Evolutionary conservation across 805 yeast genomes (phyloP).

Genomic region (Saccharomyces paradoxus): DNA sequence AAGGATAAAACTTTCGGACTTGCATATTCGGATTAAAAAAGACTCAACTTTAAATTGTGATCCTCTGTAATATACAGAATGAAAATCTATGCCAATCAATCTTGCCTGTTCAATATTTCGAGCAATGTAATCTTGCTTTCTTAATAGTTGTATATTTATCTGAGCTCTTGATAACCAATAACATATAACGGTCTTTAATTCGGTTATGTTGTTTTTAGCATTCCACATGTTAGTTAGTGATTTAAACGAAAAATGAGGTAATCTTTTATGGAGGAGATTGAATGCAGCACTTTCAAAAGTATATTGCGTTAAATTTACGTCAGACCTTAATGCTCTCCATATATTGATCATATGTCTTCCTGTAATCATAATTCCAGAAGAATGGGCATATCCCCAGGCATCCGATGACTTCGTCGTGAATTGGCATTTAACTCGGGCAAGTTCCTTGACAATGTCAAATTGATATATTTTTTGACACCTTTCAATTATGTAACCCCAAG

Average conservation of each 20-base stretch:
- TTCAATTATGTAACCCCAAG: slow-evolving; percentile 88
- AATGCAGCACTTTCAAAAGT: slow-evolving; percentile 69
- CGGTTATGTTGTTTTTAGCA: slow-evolving; percentile 15
- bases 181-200: slow-evolving; percentile 40
- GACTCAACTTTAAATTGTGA: slow-evolving; percentile 94
- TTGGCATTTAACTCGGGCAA: slow-evolving; percentile 51
- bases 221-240: slow-evolving; percentile 44
- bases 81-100: slow-evolving; percentile 80
- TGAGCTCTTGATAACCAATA: slow-evolving; percentile 37
- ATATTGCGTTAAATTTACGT: slow-evolving; percentile 55
- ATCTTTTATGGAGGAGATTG: slow-evolving; percentile 54
- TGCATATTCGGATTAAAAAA: slow-evolving; percentile 62
- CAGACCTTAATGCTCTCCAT: slow-evolving; percentile 70
- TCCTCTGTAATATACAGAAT: slow-evolving; percentile 80
- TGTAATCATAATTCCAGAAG: slow-evolving; percentile 55
- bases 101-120: slow-evolving; percentile 77
- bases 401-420: slow-evolving; percentile 51
- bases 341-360: slow-evolving; percentile 82
- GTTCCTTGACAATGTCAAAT: slow-evolving; percentile 45
- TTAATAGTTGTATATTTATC: slow-evolving; percentile 39
- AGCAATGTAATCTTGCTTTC: slow-evolving; percentile 56
- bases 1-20: slow-evolving; percentile 63
- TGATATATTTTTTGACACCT: slow-evolving; percentile 42
- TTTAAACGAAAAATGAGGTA: slow-evolving; percentile 52
- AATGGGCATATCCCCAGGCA: slow-evolving; percentile 75